Evolutionary conservation across 192 early-diverging fungal species (phyloP).

Genomic region (Backusella mclennaniae): DNA sequence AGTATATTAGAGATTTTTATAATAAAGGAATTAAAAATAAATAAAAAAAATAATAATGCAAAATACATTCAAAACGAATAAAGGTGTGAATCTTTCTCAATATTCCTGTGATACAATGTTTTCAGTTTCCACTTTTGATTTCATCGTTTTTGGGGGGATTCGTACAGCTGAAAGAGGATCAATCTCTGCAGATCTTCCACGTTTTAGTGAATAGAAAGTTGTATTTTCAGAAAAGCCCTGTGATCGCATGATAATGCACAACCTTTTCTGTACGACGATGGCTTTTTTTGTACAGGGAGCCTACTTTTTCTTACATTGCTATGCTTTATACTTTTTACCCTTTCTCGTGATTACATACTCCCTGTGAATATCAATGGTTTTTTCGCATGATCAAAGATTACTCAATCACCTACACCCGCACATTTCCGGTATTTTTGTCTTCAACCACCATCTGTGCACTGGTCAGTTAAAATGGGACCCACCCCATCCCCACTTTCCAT

Average conservation of each 20-base stretch:
- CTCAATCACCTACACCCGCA: not conserved
- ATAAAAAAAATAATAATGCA: slow-evolving; percentile 2
- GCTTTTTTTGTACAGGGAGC: slow-evolving; percentile 7
- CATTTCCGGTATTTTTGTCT: not conserved
- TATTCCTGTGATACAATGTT: not conserved
- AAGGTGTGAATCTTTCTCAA: not conserved
- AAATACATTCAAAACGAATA: slow-evolving; percentile 4
- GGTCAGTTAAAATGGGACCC: not conserved
- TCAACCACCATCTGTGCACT: not conserved
- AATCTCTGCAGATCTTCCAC: slow-evolving; percentile 18
- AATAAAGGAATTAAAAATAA: not conserved
- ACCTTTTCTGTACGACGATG: not conserved
- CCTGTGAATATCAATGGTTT: slow-evolving; percentile 13
- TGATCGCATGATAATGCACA: slow-evolving; percentile 14
- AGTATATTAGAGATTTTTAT: slow-evolving; percentile 8
- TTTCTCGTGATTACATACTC: slow-evolving; percentile 6
- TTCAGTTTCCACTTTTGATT: not conserved
- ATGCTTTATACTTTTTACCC: not conserved
- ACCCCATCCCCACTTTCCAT: slow-evolving; percentile 13
- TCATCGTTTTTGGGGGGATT: not conserved
- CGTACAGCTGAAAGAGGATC: not conserved
- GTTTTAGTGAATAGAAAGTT: not conserved
- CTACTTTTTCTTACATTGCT: not conserved
- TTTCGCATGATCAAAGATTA: not conserved
- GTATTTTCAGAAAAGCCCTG: not conserved